phyloP scores from a whole-genome alignment of 2,329 filamentous ascomycete genomes.

The Ophioceras dolichostomum region DNA sequence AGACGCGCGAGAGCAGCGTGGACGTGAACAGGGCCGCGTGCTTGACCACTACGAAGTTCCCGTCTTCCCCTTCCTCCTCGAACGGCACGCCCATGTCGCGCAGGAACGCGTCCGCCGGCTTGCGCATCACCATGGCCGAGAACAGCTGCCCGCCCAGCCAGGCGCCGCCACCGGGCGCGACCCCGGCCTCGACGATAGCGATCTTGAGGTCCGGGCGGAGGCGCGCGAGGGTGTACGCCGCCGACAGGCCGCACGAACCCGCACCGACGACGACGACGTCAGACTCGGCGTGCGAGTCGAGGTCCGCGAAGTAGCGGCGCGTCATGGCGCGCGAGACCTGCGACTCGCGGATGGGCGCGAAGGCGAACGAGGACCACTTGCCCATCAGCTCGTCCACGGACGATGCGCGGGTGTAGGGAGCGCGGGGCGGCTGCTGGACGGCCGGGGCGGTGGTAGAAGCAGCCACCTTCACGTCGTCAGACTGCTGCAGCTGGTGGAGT shows the following conservation, averaged over 20 bases:
- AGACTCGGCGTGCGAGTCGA: conserved; percentile 81
- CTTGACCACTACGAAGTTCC: conserved; percentile 78
- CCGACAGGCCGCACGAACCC: conserved; percentile 65
- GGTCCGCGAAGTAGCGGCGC: conserved; percentile 79
- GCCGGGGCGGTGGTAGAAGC: too few species aligned
- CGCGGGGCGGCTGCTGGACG: too few species aligned
- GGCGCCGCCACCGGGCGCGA: conserved; percentile 77
- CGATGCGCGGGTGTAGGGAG: too few species aligned
- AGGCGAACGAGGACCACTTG: conserved; percentile 73
- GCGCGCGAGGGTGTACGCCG: conserved; percentile 70
- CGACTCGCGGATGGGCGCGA: conserved; percentile 79
- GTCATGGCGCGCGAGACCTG: conserved; percentile 93
- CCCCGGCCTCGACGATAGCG: conserved; percentile 78
- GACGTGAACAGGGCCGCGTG: conserved; percentile 88
- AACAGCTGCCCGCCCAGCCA: conserved; percentile 94
- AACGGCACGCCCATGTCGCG: conserved; percentile 70
- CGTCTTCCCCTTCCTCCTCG: conserved; percentile 77
- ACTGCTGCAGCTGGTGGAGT: conserved; percentile 6
- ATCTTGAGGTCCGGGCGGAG: conserved; percentile 83
- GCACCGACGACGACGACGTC: conserved; percentile 91
- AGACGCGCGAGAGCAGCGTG: conserved; percentile 71
- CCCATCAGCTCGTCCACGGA: conserved; percentile 38
- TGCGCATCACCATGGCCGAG: conserved; percentile 90
- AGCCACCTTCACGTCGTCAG: too few species aligned
- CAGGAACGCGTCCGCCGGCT: conserved; percentile 79